Evolutionary conservation across 2,329 filamentous ascomycete species (phyloP), one percentile per base, ranked within the genome.

Genomic region (Stemphylium lycopersici): DNA sequence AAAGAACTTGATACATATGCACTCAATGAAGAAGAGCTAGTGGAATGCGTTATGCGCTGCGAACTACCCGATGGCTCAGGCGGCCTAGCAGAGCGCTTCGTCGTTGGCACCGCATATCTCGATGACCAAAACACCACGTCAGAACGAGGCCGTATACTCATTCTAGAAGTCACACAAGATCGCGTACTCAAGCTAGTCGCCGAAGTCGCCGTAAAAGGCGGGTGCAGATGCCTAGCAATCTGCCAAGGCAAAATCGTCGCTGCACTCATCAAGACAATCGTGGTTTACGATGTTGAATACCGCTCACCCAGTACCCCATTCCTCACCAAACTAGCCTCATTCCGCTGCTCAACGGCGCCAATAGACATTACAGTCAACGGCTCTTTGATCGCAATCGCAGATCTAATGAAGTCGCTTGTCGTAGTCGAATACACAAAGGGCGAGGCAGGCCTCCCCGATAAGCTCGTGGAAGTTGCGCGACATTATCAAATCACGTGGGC

Each of bases 381-480:
- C 1, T 87, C 88, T 62, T 81, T 85, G 20, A 93, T 99, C 58
- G 91, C 90, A 0, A 87, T 98, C 8, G 90, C 89, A 0, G 95
- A 99, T 69, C 79, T 99, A 40, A 97, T 96, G 90, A 97, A 98
- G 77, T 96, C 91, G 1, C 81, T 96, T 20, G 87, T 89, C 1
- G 78, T 98, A 5, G 80, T 97, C 7, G 82, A 95, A 69, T 95
- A 89, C 69, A 79, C 81, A 0, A 81, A 82, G 2, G 83, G 85
- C 2, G 73, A 80, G 18, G 77, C 84, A 3, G 85, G 83, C 0
- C 75, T 83, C n/a, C 77, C 82, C 10, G 84, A 88, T 48, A 84
- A 80, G 47, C 80, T 98, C 6, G 80, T 81, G 0, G 91, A 96
- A 78, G 80, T 90, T 3, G 90, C 89, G 3, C 84, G 93, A 16